Evolutionary conservation across 2,329 filamentous ascomycete genomes (phyloP).

Genomic region (Cladosporium austrohemisphaericum): DNA sequence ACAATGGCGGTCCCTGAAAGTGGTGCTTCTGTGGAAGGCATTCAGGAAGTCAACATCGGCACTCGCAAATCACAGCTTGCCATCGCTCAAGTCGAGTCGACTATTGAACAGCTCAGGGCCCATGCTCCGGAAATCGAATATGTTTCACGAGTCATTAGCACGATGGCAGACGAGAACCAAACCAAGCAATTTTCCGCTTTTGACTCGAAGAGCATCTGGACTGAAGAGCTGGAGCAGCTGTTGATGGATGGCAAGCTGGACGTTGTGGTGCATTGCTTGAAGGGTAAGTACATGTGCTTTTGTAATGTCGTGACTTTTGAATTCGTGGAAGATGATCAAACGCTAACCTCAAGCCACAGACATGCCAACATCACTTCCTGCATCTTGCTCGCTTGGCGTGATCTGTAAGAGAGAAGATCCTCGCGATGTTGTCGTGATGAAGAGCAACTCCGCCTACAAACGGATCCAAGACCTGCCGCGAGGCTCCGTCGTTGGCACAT

Average conservation of each 20-base stretch:
- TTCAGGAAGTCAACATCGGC: constrained; percentile 59
- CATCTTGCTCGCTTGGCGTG: constrained; percentile 67
- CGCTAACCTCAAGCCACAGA: not conserved
- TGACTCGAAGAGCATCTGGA: constrained; percentile 88
- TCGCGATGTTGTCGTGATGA: constrained; percentile 42
- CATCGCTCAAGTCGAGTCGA: constrained; percentile 71
- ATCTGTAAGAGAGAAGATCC: constrained; percentile 67
- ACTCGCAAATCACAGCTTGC: constrained; percentile 82
- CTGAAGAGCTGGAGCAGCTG: constrained; percentile 76
- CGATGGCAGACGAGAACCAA: constrained; percentile 82
- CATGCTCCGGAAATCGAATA: constrained; percentile 65
- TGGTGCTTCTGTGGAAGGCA: too few relatives aligned
- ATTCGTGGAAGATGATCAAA: not conserved
- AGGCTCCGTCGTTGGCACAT: constrained; percentile 79
- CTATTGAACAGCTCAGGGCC: constrained; percentile 61
- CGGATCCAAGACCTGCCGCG: constrained; percentile 66
- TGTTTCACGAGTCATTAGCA: constrained; percentile 70
- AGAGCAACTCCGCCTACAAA: constrained; percentile 51
- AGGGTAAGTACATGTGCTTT: constrained; percentile 47
- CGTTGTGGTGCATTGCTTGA: constrained; percentile 81
- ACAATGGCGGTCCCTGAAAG: too few relatives aligned
- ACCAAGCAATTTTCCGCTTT: constrained; percentile 79
- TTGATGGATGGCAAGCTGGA: constrained; percentile 66
- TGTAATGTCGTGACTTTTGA: not conserved
- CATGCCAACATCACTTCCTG: constrained; percentile 79